Evolutionary conservation across 2,329 filamentous ascomycete species (phyloP).

Genomic region (Scedosporium aurantiacum): DNA sequence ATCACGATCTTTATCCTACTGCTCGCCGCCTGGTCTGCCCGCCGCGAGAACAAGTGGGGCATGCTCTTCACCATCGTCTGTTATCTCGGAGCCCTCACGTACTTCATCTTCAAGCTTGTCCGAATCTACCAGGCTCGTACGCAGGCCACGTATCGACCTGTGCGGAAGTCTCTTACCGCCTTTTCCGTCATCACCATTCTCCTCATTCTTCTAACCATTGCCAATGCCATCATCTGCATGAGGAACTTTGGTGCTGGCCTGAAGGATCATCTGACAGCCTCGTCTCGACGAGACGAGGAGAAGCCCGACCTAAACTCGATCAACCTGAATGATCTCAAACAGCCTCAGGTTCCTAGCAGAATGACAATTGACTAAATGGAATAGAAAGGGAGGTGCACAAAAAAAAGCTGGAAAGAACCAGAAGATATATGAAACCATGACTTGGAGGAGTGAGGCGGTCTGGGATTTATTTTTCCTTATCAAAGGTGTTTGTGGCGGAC

Average conservation of each 20-base stretch:
- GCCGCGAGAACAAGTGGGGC: constrained; percentile 67
- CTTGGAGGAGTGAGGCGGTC: neutral
- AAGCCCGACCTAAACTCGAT: constrained; percentile 47
- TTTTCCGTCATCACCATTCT: constrained; percentile 91
- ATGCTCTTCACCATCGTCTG: constrained; percentile 71
- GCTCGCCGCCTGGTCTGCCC: constrained; percentile 73
- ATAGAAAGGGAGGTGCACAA: neutral
- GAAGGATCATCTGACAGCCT: constrained; percentile 68
- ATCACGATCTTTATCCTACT: constrained; percentile 84
- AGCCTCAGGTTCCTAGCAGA: constrained; percentile 38
- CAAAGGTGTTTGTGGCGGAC: neutral
- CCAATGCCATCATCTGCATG: constrained; percentile 78
- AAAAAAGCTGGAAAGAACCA: constrained; percentile 5
- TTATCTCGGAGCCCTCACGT: constrained; percentile 80
- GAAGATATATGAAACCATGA: neutral
- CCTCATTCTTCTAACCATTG: constrained; percentile 78
- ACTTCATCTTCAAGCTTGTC: constrained; percentile 96
- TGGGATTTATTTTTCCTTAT: neutral
- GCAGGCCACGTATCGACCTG: constrained; percentile 56
- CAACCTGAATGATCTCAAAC: constrained; percentile 45
- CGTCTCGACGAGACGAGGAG: constrained; percentile 33
- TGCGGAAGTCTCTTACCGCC: constrained; percentile 75
- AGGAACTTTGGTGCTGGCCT: constrained; percentile 83
- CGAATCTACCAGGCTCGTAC: constrained; percentile 73
- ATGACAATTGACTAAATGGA: constrained; percentile 49